Percentiles rank a stretch among this genome's conserved stretches.
phyloP scores from a whole-genome alignment of 352 stramenopile species.

The Pythium brachiatum region DNA sequence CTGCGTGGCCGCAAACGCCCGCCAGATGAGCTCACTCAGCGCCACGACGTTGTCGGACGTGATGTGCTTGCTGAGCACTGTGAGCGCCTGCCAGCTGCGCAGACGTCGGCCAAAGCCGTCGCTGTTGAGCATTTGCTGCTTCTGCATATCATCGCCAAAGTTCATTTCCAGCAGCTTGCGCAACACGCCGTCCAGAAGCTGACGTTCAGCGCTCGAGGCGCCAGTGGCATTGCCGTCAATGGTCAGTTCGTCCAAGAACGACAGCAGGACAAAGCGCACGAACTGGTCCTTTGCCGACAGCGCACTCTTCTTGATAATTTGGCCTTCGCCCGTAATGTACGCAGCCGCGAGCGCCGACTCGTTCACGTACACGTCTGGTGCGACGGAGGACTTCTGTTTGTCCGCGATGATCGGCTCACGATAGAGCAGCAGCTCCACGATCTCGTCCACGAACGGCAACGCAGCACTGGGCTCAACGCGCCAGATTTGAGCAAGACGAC shows the following conservation, averaged over 20 bases:
- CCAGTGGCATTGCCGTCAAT: slow-evolving; percentile 1
- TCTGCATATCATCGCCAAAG: slow-evolving; percentile 56
- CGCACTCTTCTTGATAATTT: slow-evolving; percentile 21
- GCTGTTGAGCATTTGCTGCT: slow-evolving; percentile 85
- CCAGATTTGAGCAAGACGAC: slow-evolving; percentile 65
- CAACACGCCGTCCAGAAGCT: slow-evolving; percentile 18
- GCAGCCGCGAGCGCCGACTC: slow-evolving; percentile 20
- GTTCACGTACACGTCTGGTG: slow-evolving; percentile 36
- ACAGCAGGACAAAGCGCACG: slow-evolving; percentile 66
- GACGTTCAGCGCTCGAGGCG: not conserved
- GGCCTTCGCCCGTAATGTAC: not conserved
- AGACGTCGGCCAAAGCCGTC: slow-evolving; percentile 76
- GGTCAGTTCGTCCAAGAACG: slow-evolving; percentile 47
- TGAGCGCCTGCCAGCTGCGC: slow-evolving; percentile 77
- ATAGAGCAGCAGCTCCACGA: slow-evolving; percentile 70
- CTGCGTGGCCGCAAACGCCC: slow-evolving; percentile 57
- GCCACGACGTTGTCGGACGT: slow-evolving; percentile 22
- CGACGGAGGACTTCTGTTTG: slow-evolving; percentile 26
- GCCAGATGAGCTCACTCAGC: slow-evolving; percentile 41
- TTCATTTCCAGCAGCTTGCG: slow-evolving; percentile 41
- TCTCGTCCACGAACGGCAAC: slow-evolving; percentile 56
- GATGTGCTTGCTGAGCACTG: slow-evolving; percentile 60
- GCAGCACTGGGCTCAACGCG: slow-evolving; percentile 45
- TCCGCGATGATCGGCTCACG: slow-evolving; percentile 66
- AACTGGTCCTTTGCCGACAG: slow-evolving; percentile 58